phyloP scores from a whole-genome alignment of 2,329 filamentous ascomycete genomes.

The Raffaelea albimanens region DNA sequence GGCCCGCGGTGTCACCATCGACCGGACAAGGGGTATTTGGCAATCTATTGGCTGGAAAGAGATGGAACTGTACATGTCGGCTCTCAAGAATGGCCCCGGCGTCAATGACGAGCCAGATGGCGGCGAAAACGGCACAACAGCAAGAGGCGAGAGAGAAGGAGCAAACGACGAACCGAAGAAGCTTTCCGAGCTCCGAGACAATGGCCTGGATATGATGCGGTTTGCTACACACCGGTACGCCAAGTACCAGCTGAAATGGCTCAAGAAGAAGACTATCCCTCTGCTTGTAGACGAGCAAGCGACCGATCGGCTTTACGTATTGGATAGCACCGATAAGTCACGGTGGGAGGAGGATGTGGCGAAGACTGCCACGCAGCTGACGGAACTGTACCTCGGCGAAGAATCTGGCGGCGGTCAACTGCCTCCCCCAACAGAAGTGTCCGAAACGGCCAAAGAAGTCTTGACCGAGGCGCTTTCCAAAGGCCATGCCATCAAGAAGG shows the following conservation, averaged over 20 bases:
- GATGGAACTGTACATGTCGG: conserved; percentile 59
- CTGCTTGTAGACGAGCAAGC: conserved; percentile 48
- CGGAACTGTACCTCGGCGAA: conserved; percentile 52
- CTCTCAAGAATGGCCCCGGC: too few species aligned
- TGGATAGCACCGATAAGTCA: conserved; percentile 66
- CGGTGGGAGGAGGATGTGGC: conserved; percentile 57
- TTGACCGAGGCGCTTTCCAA: conserved; percentile 37
- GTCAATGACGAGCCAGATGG: not conserved
- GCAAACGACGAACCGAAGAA: not conserved
- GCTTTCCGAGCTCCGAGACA: conserved; percentile 38
- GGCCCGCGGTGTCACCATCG: conserved; percentile 41
- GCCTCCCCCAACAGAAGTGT: conserved; percentile 39
- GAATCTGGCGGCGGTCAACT: conserved; percentile 19
- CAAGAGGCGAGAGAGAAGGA: not conserved
- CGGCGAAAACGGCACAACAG: not conserved
- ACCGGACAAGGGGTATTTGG: conserved; percentile 81
- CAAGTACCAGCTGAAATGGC: conserved; percentile 77
- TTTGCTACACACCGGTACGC: conserved; percentile 82
- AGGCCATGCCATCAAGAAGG: conserved; percentile 27
- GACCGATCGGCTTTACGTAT: conserved; percentile 57
- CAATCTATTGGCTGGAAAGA: conserved; percentile 96
- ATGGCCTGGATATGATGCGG: conserved; percentile 67
- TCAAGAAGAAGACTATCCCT: conserved; percentile 69
- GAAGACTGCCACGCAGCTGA: conserved; percentile 52
- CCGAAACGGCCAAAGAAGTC: conserved; percentile 38